Evolutionary conservation across 1,284 basidiomycete genomes (phyloP).

Genomic region (Malassezia sp.): DNA sequence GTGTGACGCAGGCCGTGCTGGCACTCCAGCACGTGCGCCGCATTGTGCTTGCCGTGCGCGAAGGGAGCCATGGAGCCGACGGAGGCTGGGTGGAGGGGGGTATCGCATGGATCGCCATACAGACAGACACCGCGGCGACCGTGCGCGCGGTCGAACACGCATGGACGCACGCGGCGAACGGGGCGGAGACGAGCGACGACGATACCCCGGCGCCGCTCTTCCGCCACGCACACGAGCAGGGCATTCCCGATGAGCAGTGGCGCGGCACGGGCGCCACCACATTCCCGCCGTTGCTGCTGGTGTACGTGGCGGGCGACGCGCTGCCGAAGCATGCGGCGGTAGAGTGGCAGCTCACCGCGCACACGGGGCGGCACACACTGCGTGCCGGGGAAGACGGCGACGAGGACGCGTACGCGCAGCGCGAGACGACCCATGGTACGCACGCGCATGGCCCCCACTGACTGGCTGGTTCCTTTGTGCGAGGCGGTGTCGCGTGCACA

Average conservation of each 20-base stretch:
- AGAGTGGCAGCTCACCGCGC: conserved; percentile 43
- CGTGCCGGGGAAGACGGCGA: background rate
- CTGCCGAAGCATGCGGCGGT: conserved; percentile 28
- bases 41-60: conserved; percentile 50
- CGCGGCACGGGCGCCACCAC: background rate
- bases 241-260: conserved; percentile 4
- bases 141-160: conserved; percentile 11
- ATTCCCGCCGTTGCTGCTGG: conserved; percentile 25
- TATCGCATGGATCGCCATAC: conserved; percentile 39
- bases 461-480: conserved; percentile 2
- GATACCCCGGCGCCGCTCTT: no score
- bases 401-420: background rate
- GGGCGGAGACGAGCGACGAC: background rate
- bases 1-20: conserved; percentile 59
- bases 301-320: conserved; percentile 14
- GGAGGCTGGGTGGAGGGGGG: conserved; percentile 38
- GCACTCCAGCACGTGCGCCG: conserved; percentile 69
- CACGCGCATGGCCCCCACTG: background rate
- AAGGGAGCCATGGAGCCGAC: conserved; percentile 11
- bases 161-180: conserved; percentile 6
- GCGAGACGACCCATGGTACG: no score
- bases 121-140: conserved; percentile 1
- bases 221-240: conserved; percentile 5
- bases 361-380: conserved; percentile 23
- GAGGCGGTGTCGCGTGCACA: background rate